A percentile compares a stretch with the other conserved stretches of the same genome.
These are phyloP conservation scores for Verbascum thapsus DNA, from an alignment of 257 asterid species.

Conservation along the genomic window DNA sequence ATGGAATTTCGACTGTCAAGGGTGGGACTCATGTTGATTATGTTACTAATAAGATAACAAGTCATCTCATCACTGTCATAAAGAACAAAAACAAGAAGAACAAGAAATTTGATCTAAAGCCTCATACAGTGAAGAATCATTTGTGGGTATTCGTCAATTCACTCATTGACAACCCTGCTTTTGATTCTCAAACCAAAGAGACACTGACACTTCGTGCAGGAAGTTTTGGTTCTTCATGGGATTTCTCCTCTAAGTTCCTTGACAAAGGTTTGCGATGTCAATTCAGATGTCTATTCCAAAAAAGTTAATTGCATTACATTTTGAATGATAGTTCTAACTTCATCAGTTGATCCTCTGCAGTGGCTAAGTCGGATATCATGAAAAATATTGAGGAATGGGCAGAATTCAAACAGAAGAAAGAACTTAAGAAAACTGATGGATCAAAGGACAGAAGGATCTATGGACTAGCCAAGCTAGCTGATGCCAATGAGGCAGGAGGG, in stretches of 20 bases:
- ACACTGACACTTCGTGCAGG: conserved; percentile 84
- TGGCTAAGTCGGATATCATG: conserved; percentile 87
- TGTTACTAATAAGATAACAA: conserved; percentile 82
- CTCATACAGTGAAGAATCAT: conserved; percentile 83
- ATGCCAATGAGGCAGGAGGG: conserved; percentile 95
- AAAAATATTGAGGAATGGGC: conserved; percentile 90
- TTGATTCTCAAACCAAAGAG: conserved; percentile 99
- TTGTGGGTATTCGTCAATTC: conserved; percentile 98
- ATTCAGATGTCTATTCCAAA: conserved; percentile 5
- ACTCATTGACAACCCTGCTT: conserved; percentile 97
- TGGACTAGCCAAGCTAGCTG: conserved; percentile 73
- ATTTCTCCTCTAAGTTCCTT: conserved; percentile 69
- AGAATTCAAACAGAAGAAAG: conserved; percentile 84
- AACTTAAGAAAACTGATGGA: conserved; percentile 94
- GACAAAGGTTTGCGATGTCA: conserved; percentile 62
- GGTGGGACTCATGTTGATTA: conserved; percentile 99
- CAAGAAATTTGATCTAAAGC: conserved; percentile 69
- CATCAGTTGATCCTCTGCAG: conserved; percentile 42
- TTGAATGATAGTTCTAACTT: conserved; percentile 16
- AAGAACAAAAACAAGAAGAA: conserved; percentile 74
- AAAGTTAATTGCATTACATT: not conserved
- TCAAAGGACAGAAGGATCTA: conserved; percentile 59
- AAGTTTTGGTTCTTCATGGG: conserved; percentile 94
- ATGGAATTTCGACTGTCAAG: conserved; percentile 86
- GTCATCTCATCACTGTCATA: conserved; percentile 57